These are phyloP conservation scores for Serendipita indica DNA, from an alignment of 768 basidiomycete genomes.

Conservation along the genomic window DNA sequence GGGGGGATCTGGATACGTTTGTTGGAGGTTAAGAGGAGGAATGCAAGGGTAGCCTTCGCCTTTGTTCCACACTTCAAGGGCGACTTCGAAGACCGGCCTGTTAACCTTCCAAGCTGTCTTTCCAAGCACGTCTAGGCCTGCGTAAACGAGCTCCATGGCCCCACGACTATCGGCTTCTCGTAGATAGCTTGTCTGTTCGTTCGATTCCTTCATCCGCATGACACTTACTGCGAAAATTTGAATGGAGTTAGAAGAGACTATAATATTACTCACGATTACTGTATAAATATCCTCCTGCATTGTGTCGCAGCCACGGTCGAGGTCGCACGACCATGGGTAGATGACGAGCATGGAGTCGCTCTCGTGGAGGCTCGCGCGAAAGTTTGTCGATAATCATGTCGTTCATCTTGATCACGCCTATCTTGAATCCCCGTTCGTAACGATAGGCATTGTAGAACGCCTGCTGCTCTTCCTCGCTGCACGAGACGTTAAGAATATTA, in stretches of 20 bases:
- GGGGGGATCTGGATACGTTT: background rate
- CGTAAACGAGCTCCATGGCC: slow-evolving; percentile 70
- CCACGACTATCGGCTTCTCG: slow-evolving; percentile 55
- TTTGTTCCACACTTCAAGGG: slow-evolving; percentile 70
- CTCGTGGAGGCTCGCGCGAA: slow-evolving; percentile 52
- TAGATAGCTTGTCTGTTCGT: slow-evolving; percentile 72
- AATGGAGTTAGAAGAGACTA: background rate
- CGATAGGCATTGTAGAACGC: slow-evolving; percentile 90
- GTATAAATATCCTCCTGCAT: slow-evolving; percentile 72
- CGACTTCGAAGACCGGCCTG: slow-evolving; percentile 50
- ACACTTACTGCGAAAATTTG: slow-evolving; percentile 33
- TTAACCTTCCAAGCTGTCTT: slow-evolving; percentile 87
- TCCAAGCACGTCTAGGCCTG: slow-evolving; percentile 80
- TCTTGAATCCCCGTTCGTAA: slow-evolving; percentile 80
- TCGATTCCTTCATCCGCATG: slow-evolving; percentile 88
- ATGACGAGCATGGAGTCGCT: slow-evolving; percentile 79
- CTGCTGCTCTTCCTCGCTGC: slow-evolving; percentile 62
- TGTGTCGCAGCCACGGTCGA: slow-evolving; percentile 65
- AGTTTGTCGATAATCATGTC: slow-evolving; percentile 62
- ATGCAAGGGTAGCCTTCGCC: slow-evolving; percentile 25
- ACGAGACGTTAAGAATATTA: slow-evolving; percentile 11
- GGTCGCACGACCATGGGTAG: slow-evolving; percentile 92
- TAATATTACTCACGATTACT: slow-evolving; percentile 42
- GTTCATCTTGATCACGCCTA: slow-evolving; percentile 85
- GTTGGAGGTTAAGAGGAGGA: background rate